phyloP scores from a whole-genome alignment of 495 filamentous ascomycete genomes.

The Wilcoxina mikolae region DNA sequence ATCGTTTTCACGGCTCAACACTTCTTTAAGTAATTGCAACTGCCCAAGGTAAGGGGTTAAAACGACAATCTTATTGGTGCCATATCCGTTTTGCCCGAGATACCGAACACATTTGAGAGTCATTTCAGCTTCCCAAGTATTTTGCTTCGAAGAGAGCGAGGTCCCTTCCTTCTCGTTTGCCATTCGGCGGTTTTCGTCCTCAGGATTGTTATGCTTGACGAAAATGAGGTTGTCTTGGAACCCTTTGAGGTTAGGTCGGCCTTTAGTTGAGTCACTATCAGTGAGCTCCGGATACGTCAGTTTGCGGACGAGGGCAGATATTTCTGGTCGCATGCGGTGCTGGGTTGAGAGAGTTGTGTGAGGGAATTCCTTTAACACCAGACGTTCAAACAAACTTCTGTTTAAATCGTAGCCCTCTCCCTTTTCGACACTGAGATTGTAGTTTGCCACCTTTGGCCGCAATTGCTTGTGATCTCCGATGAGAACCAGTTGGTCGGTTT shows the following conservation, averaged over 20 bases:
- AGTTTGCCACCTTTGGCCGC: slow-evolving; percentile 54
- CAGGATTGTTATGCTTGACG: slow-evolving; percentile 45
- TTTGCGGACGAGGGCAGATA: slow-evolving; percentile 40
- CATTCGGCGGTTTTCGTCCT: slow-evolving; percentile 33
- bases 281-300: slow-evolving; percentile 51
- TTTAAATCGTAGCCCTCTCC: slow-evolving; percentile 61
- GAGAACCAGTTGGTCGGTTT: slow-evolving; percentile 54
- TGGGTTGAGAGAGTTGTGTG: slow-evolving; percentile 33
- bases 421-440: slow-evolving; percentile 47
- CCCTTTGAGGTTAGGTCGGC: slow-evolving; percentile 40
- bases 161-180: slow-evolving; percentile 40
- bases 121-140: slow-evolving; percentile 54
- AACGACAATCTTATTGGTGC: slow-evolving; percentile 48
- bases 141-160: slow-evolving; percentile 42
- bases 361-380: slow-evolving; percentile 42
- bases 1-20: slow-evolving; percentile 36
- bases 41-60: slow-evolving; percentile 66
- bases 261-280: slow-evolving; percentile 42
- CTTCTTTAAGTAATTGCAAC: slow-evolving; percentile 41
- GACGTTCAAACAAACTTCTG: slow-evolving; percentile 53
- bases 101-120: slow-evolving; percentile 53
- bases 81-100: slow-evolving; percentile 63
- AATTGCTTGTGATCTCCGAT: slow-evolving; percentile 70
- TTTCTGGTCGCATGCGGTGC: slow-evolving; percentile 12
- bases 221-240: slow-evolving; percentile 51